Evolutionary conservation across 768 basidiomycete genomes (phyloP), one percentile per base, ranked within the genome.

Genomic region (Chalciporus sphaerocephalus): DNA sequence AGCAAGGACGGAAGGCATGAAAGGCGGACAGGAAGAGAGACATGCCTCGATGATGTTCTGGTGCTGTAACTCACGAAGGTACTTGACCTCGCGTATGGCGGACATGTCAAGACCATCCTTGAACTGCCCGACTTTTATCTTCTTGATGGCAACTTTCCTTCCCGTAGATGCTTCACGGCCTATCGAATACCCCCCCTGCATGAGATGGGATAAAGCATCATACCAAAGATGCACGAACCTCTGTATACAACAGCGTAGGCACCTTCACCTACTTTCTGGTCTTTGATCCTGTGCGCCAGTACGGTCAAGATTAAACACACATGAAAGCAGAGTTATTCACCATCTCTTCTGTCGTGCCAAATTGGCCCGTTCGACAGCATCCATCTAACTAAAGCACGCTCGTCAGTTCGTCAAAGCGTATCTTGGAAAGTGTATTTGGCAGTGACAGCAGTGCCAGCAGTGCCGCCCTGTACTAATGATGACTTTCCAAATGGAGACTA

Each of bases 21-120:
- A 38, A 16, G 15, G 16, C 1, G 9, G 5, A 17, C 1, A 23
- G 30, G 21, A 22, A 15, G 28, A 5, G 18, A 9, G 10, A 60
- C 74, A 25, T 48, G 89, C 95, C 74, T 90, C 89, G 53, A 99
- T 97, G 58, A 99, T 79, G 59, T 98, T 97, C 46, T 87, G 87
- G 70, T 99, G 96, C 48, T 81, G 83, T 33, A 99, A 68, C 65
- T 99, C 96, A 28, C 93, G 83, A 46, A 99, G 73, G 64, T 93
- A 97, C 66, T 96, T 97, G 59, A 99, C 94, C 69, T 99, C 96
- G 12, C 96, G 85, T 46, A 99, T 85, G 46, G 96, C 96, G 50
- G 92, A 95, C 93, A 99, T 97, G 69, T 98, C 95, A 25, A 99
- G 76, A 11, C 96, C 96, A 68, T 98, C 96, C 64, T 94, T 95